Evolutionary conservation across 1,139 yeast genomes (phyloP), one percentile per base, ranked within the genome.

Genomic region (Yarrowia galli): DNA sequence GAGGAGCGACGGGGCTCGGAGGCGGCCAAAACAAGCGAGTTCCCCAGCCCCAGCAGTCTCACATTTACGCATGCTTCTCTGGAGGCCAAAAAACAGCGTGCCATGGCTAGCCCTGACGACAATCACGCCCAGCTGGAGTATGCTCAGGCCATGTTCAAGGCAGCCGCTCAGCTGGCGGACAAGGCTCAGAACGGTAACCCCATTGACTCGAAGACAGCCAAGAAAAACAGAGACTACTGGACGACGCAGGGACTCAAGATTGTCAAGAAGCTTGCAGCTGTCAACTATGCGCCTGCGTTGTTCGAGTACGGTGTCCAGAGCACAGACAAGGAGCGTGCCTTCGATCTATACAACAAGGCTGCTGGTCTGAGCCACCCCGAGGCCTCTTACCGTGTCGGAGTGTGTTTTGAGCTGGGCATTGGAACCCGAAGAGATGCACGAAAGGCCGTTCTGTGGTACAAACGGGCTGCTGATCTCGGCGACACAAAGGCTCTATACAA

Each of bases 401-500:
- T 88, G 23, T 86, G 91, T 73, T 83, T 83, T 73, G 93, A 89
- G 74, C 80, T 85, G 69, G 91, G 90, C 2, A 84, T 87, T 51
- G 93, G 93, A 2, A 80, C 82, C 40, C 75, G 78, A 60, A 77
- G 77, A 68, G 85, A 83, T 74, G 69, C 76, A 13, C 81, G 75
- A 38, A 80, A 80, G 68, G 87, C 91, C 13, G 77, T 86, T 42
- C 73, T 78, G 13, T 86, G 84, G 79, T 88, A 86, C 76, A 79
- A 81, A 56, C 79, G 79, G 58, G 90, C 91, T 0, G 90, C 92
- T 1, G 78, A 81, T 25, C 76, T 82, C 45, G 88, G 88, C 12
- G 85, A 84, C 71, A 82, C 82, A 32, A 82, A 85, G 6, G 85
- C 88, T 25, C 87, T 88, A 90, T 89, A 87, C 78, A 87, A 88